These are phyloP conservation scores for Paraconiothyrium brasiliense DNA, from an alignment of 2,329 filamentous ascomycete genomes.

Conservation along the genomic window DNA sequence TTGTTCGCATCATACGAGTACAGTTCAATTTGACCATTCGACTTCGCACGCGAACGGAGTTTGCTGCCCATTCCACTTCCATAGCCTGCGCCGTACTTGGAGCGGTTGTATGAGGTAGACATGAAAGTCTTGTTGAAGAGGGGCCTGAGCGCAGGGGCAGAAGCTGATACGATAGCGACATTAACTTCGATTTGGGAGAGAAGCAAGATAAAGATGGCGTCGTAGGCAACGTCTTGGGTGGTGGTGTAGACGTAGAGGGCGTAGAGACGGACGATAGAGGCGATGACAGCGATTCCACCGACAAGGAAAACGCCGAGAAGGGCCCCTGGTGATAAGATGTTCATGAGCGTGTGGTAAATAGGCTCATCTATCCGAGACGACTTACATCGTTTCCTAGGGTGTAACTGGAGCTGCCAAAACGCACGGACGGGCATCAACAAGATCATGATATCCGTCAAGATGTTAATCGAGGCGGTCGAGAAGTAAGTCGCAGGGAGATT, in stretches of 20 bases:
- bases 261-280: conserved; percentile 31
- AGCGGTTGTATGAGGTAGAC: conserved; percentile 12
- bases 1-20: conserved; percentile 15
- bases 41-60: conserved; percentile 10
- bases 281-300: conserved; percentile 29
- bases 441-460: conserved; percentile 31
- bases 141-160: conserved; percentile 50
- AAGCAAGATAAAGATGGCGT: conserved; percentile 36
- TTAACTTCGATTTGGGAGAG: conserved; percentile 56
- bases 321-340: conserved; percentile 16
- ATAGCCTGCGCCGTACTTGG: conserved; percentile 7
- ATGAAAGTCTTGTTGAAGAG: conserved; percentile 36
- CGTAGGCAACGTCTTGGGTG: conserved; percentile 28
- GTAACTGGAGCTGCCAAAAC: conserved; percentile 28
- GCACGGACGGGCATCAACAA: conserved; percentile 29
- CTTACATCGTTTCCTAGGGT: conserved; percentile 21
- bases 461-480: conserved; percentile 29
- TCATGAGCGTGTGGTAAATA: neutral
- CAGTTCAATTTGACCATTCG: conserved; percentile 21
- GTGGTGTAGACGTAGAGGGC: conserved; percentile 30
- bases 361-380: neutral
- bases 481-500: conserved; percentile 30
- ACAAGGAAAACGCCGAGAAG: conserved; percentile 33
- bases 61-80: neutral
- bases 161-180: conserved; percentile 53